Conservation (phyloP, 805 yeast species). For the Metschnikowia rubicola region DNA sequence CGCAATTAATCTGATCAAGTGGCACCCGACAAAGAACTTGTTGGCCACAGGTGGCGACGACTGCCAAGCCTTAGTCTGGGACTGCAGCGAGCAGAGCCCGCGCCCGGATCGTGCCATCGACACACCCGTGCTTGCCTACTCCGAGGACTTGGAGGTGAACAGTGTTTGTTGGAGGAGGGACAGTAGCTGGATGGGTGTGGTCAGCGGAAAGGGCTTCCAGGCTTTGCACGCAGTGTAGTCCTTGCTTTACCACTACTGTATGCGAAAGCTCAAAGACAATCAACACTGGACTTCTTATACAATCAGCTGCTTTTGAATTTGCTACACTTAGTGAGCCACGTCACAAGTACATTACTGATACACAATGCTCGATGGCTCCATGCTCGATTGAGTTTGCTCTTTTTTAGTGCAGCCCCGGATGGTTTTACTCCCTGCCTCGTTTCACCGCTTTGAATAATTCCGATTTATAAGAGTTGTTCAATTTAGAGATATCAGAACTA, state of each 20-base stretch:
- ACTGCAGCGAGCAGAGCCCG: conserved; percentile 34
- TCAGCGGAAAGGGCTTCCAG: conserved; percentile 66
- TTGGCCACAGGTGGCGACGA: conserved; percentile 67
- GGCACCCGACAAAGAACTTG: conserved; percentile 77
- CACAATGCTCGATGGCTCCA: too few relatives aligned
- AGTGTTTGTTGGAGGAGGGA: conserved; percentile 66
- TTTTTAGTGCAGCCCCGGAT: background rate
- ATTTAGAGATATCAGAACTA: background rate
- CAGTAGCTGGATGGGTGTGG: conserved; percentile 82
- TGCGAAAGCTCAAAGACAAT: too few relatives aligned
- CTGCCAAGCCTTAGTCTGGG: conserved; percentile 72
- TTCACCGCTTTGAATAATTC: too few relatives aligned
- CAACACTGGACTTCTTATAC: too few relatives aligned
- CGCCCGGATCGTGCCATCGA: conserved; percentile 20
- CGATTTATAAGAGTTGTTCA: too few relatives aligned
- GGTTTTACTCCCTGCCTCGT: background rate
- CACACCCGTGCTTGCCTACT: conserved; percentile 48
- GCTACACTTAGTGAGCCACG: too few relatives aligned
- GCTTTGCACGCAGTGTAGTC: conserved; percentile 39
- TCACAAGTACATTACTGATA: too few relatives aligned
- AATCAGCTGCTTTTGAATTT: too few relatives aligned
- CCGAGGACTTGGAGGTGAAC: conserved; percentile 70
- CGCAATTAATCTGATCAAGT: conserved; percentile 66
- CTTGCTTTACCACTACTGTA: too few relatives aligned
- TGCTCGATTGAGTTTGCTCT: too few relatives aligned